These are phyloP conservation scores for Pyrenophora teres DNA, from an alignment of 2,329 filamentous ascomycete species.

Conservation along the genomic window DNA sequence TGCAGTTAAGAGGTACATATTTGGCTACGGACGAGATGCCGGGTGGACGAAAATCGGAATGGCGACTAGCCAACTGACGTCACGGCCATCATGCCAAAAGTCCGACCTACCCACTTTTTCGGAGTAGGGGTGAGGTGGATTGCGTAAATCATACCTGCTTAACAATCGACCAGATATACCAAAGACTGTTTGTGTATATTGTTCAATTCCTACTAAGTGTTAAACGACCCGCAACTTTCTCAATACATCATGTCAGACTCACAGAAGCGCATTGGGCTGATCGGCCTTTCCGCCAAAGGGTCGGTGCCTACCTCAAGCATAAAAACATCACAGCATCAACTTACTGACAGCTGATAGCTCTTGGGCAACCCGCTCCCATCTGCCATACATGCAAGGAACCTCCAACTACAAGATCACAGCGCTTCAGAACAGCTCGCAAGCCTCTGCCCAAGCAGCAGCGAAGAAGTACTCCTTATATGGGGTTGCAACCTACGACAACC, in stretches of 20 bases:
- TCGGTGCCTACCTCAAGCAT: neutral
- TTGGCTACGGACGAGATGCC: too few species aligned
- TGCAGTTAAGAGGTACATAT: too few species aligned
- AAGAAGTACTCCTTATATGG: conserved; percentile 44
- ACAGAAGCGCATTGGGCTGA: conserved; percentile 35
- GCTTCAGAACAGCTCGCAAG: conserved; percentile 54
- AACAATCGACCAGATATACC: too few species aligned
- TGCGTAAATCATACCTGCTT: too few species aligned
- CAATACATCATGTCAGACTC: neutral
- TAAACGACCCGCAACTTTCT: too few species aligned
- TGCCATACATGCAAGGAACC: conserved; percentile 43
- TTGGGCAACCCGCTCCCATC: conserved; percentile 49
- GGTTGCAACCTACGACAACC: conserved; percentile 51
- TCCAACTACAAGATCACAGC: conserved; percentile 55
- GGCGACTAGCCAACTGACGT: too few species aligned
- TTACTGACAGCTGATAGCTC: conserved; percentile 24
- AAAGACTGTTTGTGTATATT: too few species aligned
- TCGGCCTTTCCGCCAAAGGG: conserved; percentile 43
- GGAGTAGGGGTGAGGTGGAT: too few species aligned
- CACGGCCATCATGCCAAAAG: too few species aligned
- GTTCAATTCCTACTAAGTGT: too few species aligned
- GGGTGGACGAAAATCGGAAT: too few species aligned
- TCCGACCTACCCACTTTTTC: too few species aligned
- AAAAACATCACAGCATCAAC: neutral
- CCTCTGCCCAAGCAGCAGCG: conserved; percentile 50